Evolutionary conservation across 2,329 filamentous ascomycete genomes (phyloP), one percentile per base, ranked within the genome.

Genomic region (Knufia fluminis): DNA sequence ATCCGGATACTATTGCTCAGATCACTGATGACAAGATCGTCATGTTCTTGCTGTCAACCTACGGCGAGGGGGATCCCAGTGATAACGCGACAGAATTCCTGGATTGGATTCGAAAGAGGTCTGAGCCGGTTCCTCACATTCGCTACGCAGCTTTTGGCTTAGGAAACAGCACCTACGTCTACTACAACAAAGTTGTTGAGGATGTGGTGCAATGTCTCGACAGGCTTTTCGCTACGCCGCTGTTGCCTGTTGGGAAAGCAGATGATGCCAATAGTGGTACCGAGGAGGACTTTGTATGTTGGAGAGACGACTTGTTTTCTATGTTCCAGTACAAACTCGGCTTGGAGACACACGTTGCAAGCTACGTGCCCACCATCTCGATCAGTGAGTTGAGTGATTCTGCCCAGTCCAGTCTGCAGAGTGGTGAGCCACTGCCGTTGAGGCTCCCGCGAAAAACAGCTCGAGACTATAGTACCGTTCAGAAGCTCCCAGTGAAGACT

Each of bases 81-180:
- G 91, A 96, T 63, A 96, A 96, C 63, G 89, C 91, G 3, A 86
- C 92, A 53, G 89, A 94, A 60, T 95, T 96, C 70, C 94, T 60
- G 57, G 58, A 90, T 71, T 90, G 94, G 68, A 90, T 94, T 67
- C 78, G 91, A 60, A 47, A 58, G 52, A 39, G 51, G 56, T 84
- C 90, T 12, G 83, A 87, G 45, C 70, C 77, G 55, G 91, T 95
- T 68, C 82, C 81, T 9, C 49, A 49, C 22, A 56, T 79, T 83
- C 64, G 76, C 75, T 96, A 87, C 62, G 86, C 94, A 60, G 81
- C 87, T 48, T 95, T 96, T 60, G 90, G 90, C 57, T 79, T 96
- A 33, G 90, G 90, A 51, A 96, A 96, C 74, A 94, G 94, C 72
- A 95, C 90, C 26, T 96, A 96, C 67, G 89, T 95, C 66, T 89